phyloP scores from a whole-genome alignment of 371 early-diverging fungal species.

The Vairimorpha necatrix region DNA sequence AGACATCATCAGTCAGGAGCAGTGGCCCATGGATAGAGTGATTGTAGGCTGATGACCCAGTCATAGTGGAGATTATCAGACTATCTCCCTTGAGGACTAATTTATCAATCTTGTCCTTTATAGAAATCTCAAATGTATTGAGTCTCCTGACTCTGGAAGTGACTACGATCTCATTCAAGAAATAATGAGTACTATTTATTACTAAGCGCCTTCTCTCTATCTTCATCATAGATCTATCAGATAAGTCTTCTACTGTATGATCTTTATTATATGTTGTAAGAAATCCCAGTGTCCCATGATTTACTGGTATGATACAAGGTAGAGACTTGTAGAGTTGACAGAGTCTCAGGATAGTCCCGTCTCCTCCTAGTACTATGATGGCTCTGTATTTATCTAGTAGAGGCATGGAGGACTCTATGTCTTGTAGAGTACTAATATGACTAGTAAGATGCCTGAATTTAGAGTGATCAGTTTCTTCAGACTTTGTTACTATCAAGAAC shows the following conservation, averaged over 20 bases:
- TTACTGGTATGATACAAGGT: slow-evolving; percentile 48
- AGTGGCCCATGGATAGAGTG: slow-evolving; percentile 53
- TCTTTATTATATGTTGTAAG: slow-evolving; percentile 35
- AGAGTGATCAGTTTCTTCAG: not conserved
- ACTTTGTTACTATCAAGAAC: not conserved
- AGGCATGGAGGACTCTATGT: not conserved
- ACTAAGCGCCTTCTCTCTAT: slow-evolving; percentile 17
- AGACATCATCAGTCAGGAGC: slow-evolving; percentile 1
- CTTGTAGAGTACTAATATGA: not conserved
- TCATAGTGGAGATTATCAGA: slow-evolving; percentile 48
- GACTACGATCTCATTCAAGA: slow-evolving; percentile 54
- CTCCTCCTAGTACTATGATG: slow-evolving; percentile 51
- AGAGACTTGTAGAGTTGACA: slow-evolving; percentile 2
- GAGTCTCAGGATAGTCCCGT: slow-evolving; percentile 54
- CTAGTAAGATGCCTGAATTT: not conserved
- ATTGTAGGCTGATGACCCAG: slow-evolving; percentile 59
- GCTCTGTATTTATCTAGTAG: not conserved
- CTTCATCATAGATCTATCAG: not conserved
- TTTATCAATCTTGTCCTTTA: slow-evolving; percentile 13
- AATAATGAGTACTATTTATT: slow-evolving; percentile 16
- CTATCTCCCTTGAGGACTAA: slow-evolving; percentile 48
- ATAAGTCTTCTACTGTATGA: not conserved
- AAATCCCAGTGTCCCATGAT: slow-evolving; percentile 45
- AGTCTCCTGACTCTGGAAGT: slow-evolving; percentile 25
- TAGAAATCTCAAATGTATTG: slow-evolving; percentile 27